These are phyloP conservation scores for Syncephalastrum sp. DNA, from an alignment of 371 early-diverging fungal genomes.

Conservation along the genomic window DNA sequence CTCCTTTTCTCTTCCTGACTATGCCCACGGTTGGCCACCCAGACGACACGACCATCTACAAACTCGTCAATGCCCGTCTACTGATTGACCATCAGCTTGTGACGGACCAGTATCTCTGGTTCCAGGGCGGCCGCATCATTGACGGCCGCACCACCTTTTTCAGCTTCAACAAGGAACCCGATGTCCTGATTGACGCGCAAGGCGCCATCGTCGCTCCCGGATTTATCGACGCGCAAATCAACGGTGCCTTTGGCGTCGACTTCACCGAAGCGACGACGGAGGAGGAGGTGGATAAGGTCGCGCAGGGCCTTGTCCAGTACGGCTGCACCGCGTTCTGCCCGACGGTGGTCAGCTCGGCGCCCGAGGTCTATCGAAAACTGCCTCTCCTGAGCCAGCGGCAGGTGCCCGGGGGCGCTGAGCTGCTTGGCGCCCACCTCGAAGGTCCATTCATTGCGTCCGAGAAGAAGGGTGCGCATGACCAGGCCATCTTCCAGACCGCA, in stretches of 20 bases:
- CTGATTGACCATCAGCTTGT: slow-evolving; percentile 67
- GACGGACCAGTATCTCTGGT: slow-evolving; percentile 66
- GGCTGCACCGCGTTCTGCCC: slow-evolving; percentile 82
- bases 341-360: slow-evolving; percentile 74
- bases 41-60: slow-evolving; percentile 49
- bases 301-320: slow-evolving; percentile 68
- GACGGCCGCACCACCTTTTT: slow-evolving; percentile 70
- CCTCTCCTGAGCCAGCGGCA: slow-evolving; percentile 61
- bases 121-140: slow-evolving; percentile 72
- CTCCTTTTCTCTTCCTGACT: neutral
- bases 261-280: slow-evolving; percentile 58
- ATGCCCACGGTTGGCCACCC: neutral
- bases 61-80: slow-evolving; percentile 74
- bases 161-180: slow-evolving; percentile 57
- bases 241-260: slow-evolving; percentile 80
- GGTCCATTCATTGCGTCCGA: slow-evolving; percentile 64
- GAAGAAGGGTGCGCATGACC: slow-evolving; percentile 76
- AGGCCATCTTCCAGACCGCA: slow-evolving; percentile 58
- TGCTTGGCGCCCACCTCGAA: slow-evolving; percentile 78
- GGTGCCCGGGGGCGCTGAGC: slow-evolving; percentile 64
- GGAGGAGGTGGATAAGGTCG: slow-evolving; percentile 60
- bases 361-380: slow-evolving; percentile 68
- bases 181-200: slow-evolving; percentile 67
- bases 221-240: slow-evolving; percentile 78
- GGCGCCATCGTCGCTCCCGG: slow-evolving; percentile 73